A percentile compares a stretch with the other conserved stretches of the same genome.
Conservation (phyloP, 805 yeast species). For the Metschnikowia chrysomelidarum region DNA sequence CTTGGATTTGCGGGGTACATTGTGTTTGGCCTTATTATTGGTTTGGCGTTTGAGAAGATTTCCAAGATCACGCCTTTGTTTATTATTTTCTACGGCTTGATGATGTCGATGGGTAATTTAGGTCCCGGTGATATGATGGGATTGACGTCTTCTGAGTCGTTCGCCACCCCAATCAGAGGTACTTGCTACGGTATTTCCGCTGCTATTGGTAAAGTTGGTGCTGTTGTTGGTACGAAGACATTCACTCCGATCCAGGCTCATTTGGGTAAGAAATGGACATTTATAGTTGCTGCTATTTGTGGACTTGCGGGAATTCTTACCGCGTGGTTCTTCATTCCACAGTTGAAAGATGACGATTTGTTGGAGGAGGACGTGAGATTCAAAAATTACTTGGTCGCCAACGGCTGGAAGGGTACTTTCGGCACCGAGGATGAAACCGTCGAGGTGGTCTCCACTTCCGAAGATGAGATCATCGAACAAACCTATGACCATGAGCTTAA, state of each 20-base stretch:
- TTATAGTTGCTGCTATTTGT: conserved; percentile 73
- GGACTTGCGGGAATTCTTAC: conserved; percentile 63
- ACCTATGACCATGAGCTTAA: conserved; percentile 2
- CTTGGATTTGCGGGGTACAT: conserved; percentile 70
- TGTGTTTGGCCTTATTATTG: conserved; percentile 69
- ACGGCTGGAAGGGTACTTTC: conserved; percentile 58
- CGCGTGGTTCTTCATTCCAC: conserved; percentile 64
- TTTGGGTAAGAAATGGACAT: conserved; percentile 71
- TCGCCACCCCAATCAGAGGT: conserved; percentile 76
- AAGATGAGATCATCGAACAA: conserved; percentile 13
- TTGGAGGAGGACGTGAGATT: conserved; percentile 61
- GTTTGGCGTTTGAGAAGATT: conserved; percentile 58
- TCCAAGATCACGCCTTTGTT: conserved; percentile 59
- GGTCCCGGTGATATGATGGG: conserved; percentile 84
- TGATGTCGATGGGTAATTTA: conserved; percentile 67
- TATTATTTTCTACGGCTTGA: conserved; percentile 69
- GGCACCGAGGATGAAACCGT: conserved; percentile 29
- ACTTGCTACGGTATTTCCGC: conserved; percentile 74
- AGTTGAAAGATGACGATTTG: conserved; percentile 66
- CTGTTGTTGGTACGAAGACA: conserved; percentile 75
- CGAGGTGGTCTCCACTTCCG: conserved; percentile 9
- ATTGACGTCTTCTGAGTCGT: conserved; percentile 59
- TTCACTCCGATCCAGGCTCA: conserved; percentile 66
- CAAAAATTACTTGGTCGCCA: conserved; percentile 52
- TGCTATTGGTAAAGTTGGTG: conserved; percentile 81